A percentile compares a stretch with the other conserved stretches of the same genome.
Conservation (phyloP, 2,329 filamentous ascomycete species). For the Fusarium subglutinans region DNA sequence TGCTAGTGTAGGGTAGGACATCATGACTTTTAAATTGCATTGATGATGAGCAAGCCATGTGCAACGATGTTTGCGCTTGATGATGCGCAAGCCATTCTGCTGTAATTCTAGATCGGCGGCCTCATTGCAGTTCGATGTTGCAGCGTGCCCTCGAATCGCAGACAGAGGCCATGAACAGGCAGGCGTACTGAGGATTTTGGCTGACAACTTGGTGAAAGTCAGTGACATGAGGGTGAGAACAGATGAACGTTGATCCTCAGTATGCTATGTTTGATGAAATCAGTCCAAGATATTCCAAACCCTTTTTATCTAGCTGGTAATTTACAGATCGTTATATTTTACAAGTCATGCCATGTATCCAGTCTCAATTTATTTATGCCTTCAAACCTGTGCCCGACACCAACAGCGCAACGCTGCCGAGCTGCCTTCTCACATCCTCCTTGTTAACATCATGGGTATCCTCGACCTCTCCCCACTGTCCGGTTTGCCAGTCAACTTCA, state of each 20-base stretch:
- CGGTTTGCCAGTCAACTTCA: slow-evolving; percentile 90
- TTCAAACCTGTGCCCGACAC: slow-evolving; percentile 67
- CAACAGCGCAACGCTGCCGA: slow-evolving; percentile 86
- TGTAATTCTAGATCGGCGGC: neutral
- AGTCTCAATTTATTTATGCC: neutral
- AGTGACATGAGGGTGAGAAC: neutral
- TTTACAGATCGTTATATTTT: slow-evolving; percentile 28
- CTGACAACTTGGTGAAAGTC: neutral
- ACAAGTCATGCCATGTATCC: slow-evolving; percentile 12
- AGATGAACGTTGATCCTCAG: too few relatives aligned
- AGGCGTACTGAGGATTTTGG: too few relatives aligned
- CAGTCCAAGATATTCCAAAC: neutral
- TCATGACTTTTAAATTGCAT: neutral
- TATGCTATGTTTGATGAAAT: too few relatives aligned
- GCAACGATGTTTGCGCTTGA: neutral
- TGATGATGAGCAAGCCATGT: neutral
- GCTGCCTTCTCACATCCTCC: slow-evolving; percentile 86
- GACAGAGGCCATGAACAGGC: too few relatives aligned
- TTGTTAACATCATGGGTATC: slow-evolving; percentile 97
- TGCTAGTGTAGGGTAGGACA: slow-evolving; percentile 6
- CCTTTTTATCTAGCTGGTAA: slow-evolving; percentile 9
- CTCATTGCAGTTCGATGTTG: neutral
- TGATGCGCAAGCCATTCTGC: neutral
- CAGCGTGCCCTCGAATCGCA: too few relatives aligned
- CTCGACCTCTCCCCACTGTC: slow-evolving; percentile 95